Evolutionary conservation across 1,284 basidiomycete species (phyloP).

Genomic region (Ceratobasidium sp.): DNA sequence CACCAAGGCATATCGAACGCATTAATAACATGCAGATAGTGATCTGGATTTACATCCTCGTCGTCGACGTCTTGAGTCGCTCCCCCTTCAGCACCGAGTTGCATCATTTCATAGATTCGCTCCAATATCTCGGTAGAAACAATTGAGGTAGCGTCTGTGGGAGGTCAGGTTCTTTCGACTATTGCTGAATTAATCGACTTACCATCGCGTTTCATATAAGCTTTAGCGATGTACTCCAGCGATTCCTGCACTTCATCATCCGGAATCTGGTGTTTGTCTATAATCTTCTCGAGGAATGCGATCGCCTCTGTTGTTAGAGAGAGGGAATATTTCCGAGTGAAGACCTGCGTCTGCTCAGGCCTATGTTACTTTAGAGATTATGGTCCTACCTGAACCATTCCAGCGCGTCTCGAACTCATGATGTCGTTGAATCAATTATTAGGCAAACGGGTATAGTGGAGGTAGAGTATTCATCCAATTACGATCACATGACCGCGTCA

Average conservation of each 20-base stretch:
- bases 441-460: too few species aligned
- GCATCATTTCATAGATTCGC: slow-evolving; percentile 82
- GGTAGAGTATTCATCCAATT: not conserved
- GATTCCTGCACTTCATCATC: slow-evolving; percentile 79
- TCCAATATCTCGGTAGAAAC: slow-evolving; percentile 72
- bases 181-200: slow-evolving; percentile 42
- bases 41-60: slow-evolving; percentile 80
- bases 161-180: slow-evolving; percentile 46
- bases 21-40: slow-evolving; percentile 84
- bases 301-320: slow-evolving; percentile 78
- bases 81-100: slow-evolving; percentile 65
- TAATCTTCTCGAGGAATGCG: slow-evolving; percentile 69
- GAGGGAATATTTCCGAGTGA: slow-evolving; percentile 72
- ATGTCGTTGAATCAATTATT: not conserved
- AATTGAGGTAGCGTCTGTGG: slow-evolving; percentile 43
- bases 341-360: slow-evolving; percentile 36
- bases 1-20: slow-evolving; percentile 94
- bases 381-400: slow-evolving; percentile 28
- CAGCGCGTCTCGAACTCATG: slow-evolving; percentile 29
- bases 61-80: slow-evolving; percentile 50
- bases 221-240: slow-evolving; percentile 82
- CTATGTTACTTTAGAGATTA: not conserved
- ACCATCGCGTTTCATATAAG: slow-evolving; percentile 94
- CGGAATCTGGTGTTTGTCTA: slow-evolving; percentile 68
- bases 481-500: slow-evolving; percentile 35